Evolutionary conservation across 176 grass and related monocot species (phyloP).

Genomic region (Zoysia pacifica): DNA sequence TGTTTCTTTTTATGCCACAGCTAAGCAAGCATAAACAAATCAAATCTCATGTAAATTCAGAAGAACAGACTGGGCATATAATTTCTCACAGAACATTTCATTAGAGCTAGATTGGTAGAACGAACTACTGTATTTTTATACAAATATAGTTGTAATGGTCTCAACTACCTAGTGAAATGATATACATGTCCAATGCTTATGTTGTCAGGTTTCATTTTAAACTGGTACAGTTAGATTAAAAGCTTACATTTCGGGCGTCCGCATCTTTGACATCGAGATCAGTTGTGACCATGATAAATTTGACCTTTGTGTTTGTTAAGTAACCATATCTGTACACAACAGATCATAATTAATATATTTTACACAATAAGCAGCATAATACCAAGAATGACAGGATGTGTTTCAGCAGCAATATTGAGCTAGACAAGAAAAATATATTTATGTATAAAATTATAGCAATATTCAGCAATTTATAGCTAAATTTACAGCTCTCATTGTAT

Average conservation of each 20-base stretch:
- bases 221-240: neutral
- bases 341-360: conserved; percentile 13
- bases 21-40: neutral
- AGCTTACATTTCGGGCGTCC: conserved; percentile 93
- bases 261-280: conserved; percentile 98
- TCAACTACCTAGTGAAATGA: neutral
- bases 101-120: neutral
- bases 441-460: too few species aligned
- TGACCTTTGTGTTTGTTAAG: conserved; percentile 97
- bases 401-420: neutral
- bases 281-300: conserved; percentile 94
- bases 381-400: neutral
- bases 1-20: neutral
- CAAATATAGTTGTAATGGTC: neutral
- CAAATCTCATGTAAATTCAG: neutral
- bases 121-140: neutral
- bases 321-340: conserved; percentile 77
- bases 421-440: conserved; percentile 1
- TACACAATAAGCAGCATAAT: neutral
- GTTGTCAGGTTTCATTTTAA: conserved; percentile 17
- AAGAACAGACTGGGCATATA: neutral
- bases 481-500: neutral
- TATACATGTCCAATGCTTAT: neutral
- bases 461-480: neutral
- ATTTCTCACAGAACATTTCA: neutral